A percentile compares a stretch with the other conserved stretches of the same genome.
phyloP scores from a whole-genome alignment of 139 green algal species.

The Ostreobium quekettii region DNA sequence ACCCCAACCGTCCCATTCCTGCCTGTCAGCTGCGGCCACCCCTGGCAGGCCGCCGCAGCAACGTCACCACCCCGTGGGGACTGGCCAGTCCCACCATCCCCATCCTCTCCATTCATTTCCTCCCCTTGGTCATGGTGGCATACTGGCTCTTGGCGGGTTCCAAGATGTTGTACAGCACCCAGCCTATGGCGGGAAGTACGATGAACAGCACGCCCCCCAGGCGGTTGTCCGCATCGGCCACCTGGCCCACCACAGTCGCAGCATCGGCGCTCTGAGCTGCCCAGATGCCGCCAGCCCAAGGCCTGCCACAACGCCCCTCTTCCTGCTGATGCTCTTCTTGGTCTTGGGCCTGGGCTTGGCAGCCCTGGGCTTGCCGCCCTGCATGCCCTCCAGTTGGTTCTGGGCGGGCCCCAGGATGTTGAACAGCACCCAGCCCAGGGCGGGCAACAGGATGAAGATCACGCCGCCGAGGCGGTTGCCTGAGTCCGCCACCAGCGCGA shows the following conservation, averaged over 20 bases:
- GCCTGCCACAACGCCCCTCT: not conserved
- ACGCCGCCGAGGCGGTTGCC: slow-evolving; percentile 56
- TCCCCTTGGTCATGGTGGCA: slow-evolving; percentile 22
- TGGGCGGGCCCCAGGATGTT: slow-evolving; percentile 56
- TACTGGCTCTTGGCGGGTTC: slow-evolving; percentile 21
- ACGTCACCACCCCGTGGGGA: too few relatives aligned
- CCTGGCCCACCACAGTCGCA: not conserved
- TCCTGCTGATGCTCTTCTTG: too few relatives aligned
- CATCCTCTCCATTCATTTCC: too few relatives aligned
- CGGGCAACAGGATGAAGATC: slow-evolving; percentile 37
- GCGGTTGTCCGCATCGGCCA: slow-evolving; percentile 19
- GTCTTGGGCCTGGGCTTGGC: not conserved
- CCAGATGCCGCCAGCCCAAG: not conserved
- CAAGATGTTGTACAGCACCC: slow-evolving; percentile 27
- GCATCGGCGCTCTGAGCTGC: not conserved
- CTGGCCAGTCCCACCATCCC: too few relatives aligned
- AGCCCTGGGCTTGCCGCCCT: slow-evolving; percentile 22
- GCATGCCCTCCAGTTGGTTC: slow-evolving; percentile 58
- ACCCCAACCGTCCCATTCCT: too few relatives aligned
- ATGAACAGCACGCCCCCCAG: slow-evolving; percentile 17
- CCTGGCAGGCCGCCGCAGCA: too few relatives aligned
- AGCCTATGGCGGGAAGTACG: slow-evolving; percentile 20
- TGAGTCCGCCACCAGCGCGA: slow-evolving; percentile 52
- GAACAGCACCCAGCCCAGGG: slow-evolving; percentile 59
- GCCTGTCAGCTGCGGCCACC: too few relatives aligned